These are phyloP conservation scores for Liquidambar formosana DNA, from an alignment of 164 flowering plant genomes.

Conservation along the genomic window DNA sequence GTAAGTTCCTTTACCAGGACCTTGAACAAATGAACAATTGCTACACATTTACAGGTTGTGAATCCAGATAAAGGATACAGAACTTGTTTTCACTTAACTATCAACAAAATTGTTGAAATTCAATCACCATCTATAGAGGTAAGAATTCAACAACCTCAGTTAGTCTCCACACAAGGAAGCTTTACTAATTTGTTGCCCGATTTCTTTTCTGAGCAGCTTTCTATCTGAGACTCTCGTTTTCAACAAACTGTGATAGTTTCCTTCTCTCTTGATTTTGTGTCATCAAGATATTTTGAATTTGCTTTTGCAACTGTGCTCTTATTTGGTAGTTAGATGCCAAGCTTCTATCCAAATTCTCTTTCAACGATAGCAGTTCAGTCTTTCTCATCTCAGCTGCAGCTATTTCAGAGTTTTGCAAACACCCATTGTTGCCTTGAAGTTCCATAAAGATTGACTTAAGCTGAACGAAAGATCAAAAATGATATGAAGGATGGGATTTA, in stretches of 20 bases:
- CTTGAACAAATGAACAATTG: no score
- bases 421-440: conserved; percentile 33
- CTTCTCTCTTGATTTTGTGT: conserved; percentile 18
- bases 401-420: conserved; percentile 32
- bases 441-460: conserved; percentile 37
- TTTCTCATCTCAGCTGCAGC: conserved; percentile 46
- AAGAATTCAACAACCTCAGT: neutral
- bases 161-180: neutral
- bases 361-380: conserved; percentile 35
- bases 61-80: no score
- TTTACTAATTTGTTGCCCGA: neutral
- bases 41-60: no score
- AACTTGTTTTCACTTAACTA: neutral
- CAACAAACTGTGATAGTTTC: neutral
- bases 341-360: conserved; percentile 40
- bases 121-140: neutral
- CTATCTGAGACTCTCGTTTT: neutral
- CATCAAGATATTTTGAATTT: conserved; percentile 33
- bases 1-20: no score
- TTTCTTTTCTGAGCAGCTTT: neutral
- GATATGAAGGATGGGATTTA: neutral
- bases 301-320: conserved; percentile 40
- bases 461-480: conserved; percentile 26
- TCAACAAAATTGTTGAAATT: neutral
- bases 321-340: conserved; percentile 45